Conservation (phyloP, 257 asterid genomes). For the Euphrasia confusa region DNA sequence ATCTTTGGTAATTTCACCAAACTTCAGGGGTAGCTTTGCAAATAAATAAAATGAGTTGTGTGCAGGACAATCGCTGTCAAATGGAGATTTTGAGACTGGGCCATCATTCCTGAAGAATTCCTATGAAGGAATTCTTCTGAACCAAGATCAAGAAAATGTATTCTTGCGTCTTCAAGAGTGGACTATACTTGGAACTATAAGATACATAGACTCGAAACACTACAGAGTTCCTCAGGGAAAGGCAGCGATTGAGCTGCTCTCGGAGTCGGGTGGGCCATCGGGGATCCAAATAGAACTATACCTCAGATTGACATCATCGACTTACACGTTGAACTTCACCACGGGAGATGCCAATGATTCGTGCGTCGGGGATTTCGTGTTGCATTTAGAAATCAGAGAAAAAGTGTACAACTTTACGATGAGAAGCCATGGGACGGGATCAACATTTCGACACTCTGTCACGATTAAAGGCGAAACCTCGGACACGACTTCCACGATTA, state of each 20-base stretch:
- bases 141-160: neutral
- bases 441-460: slow-evolving; percentile 9
- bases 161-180: slow-evolving; percentile 24
- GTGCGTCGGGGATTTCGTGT: slow-evolving; percentile 23
- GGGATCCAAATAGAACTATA: slow-evolving; percentile 13
- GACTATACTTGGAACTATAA: slow-evolving; percentile 26
- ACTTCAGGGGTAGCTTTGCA: neutral
- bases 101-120: slow-evolving; percentile 26
- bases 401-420: slow-evolving; percentile 17
- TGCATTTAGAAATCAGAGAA: slow-evolving; percentile 15
- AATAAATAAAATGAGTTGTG: neutral
- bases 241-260: slow-evolving; percentile 33
- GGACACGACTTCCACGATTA: slow-evolving; percentile 1
- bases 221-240: slow-evolving; percentile 27
- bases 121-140: slow-evolving; percentile 25
- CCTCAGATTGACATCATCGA: neutral
- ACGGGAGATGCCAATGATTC: slow-evolving; percentile 31
- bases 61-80: slow-evolving; percentile 22
- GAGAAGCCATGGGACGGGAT: slow-evolving; percentile 23
- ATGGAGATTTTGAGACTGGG: slow-evolving; percentile 33
- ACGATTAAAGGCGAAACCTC: neutral
- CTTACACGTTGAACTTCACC: slow-evolving; percentile 26
- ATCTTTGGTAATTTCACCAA: too few relatives aligned
- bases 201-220: slow-evolving; percentile 27
- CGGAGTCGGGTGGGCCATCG: slow-evolving; percentile 13